Conservation (phyloP, 352 stramenopile species). For the Pythium inflatum region DNA sequence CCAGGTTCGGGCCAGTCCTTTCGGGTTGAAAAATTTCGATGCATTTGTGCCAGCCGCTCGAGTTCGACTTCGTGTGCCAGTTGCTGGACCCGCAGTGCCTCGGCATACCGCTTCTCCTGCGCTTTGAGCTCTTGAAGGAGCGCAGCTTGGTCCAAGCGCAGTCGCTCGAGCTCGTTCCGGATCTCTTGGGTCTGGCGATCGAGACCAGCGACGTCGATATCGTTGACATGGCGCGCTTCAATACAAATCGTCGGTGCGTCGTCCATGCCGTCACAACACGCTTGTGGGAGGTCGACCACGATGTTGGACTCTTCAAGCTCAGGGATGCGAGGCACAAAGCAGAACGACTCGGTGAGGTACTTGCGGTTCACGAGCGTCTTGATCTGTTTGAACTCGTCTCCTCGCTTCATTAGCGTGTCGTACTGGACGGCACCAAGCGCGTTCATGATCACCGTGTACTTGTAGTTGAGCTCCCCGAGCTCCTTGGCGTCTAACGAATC, state of each 20-base stretch:
- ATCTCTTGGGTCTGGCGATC: not conserved
- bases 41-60: no score
- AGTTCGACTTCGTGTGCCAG: no score
- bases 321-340: not conserved
- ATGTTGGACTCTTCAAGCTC: not conserved
- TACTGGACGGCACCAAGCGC: no score
- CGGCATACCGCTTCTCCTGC: not conserved
- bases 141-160: not conserved
- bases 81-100: no score
- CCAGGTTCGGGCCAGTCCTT: no score
- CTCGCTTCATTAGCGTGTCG: no score
- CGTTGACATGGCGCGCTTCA: not conserved
- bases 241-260: not conserved
- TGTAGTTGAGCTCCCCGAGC: no score
- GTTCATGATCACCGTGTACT: no score
- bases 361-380: constrained; percentile 8
- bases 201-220: not conserved
- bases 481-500: not conserved
- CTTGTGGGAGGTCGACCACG: not conserved
- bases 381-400: constrained; percentile 4
- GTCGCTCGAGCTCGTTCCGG: not conserved
- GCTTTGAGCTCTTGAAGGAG: not conserved
- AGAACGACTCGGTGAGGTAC: constrained; percentile 3
- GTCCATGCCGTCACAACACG: not conserved
- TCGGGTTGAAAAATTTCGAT: no score